Evolutionary conservation across 2,329 filamentous ascomycete genomes (phyloP).

Genomic region (Trichoderma asperellum): DNA sequence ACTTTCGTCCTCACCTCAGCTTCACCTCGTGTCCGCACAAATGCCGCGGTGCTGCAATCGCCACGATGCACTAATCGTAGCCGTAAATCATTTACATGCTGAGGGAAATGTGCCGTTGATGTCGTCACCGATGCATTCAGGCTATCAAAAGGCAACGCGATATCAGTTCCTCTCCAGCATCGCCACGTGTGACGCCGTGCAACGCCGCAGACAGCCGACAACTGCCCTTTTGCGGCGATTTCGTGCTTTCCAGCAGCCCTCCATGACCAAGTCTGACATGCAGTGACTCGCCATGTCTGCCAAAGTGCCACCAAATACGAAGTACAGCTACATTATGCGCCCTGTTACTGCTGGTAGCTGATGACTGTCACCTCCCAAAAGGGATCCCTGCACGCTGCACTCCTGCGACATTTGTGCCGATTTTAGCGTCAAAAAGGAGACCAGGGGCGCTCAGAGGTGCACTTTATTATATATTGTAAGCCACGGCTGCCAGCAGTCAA

Average conservation of each 20-base stretch:
- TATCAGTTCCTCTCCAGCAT: not conserved
- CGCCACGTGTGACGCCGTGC: not conserved
- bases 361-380: conserved; percentile 7
- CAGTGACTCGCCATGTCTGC: not conserved
- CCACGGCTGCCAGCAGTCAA: not conserved
- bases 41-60: conserved; percentile 11
- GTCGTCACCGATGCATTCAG: not conserved
- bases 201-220: not conserved
- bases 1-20: conserved; percentile 2
- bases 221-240: not conserved
- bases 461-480: conserved; percentile 18
- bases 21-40: not conserved
- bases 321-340: not conserved
- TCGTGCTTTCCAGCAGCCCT: not conserved
- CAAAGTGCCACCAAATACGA: not conserved
- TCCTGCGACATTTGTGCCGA: conserved; percentile 42
- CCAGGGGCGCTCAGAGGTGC: not conserved
- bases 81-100: not conserved
- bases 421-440: conserved; percentile 35
- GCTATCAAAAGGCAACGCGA: not conserved
- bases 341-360: not conserved
- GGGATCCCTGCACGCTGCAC: conserved; percentile 12
- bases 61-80: not conserved
- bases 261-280: not conserved
- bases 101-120: conserved; percentile 11